These are phyloP conservation scores for Zoysia pacifica DNA, from an alignment of 176 grass and related monocot genomes.

Conservation along the genomic window DNA sequence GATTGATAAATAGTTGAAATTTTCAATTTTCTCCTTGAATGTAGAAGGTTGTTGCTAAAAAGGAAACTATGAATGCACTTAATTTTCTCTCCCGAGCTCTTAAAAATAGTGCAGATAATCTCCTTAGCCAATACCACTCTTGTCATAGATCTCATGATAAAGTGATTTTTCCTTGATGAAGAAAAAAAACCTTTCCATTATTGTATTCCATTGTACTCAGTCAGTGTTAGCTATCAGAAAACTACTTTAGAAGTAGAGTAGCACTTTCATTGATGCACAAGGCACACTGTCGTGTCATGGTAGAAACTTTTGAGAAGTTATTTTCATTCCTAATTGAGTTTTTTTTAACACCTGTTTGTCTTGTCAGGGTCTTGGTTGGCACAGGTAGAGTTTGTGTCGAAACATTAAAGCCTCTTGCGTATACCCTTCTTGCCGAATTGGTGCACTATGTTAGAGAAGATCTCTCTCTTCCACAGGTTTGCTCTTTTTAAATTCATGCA, in stretches of 20 bases:
- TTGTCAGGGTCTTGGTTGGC: constrained; percentile 88
- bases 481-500: constrained; percentile 18
- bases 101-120: neutral
- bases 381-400: constrained; percentile 94
- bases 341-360: constrained; percentile 42
- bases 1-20: neutral
- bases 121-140: neutral
- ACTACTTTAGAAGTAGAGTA: neutral
- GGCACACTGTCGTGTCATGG: neutral
- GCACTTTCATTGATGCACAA: neutral
- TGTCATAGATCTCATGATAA: neutral
- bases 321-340: constrained; percentile 12
- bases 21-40: neutral
- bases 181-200: neutral
- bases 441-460: constrained; percentile 98
- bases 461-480: constrained; percentile 66
- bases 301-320: neutral
- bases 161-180: constrained; percentile 1
- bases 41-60: neutral
- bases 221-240: constrained; percentile 1
- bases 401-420: constrained; percentile 90
- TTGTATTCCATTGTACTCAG: neutral
- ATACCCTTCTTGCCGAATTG: constrained; percentile 95
- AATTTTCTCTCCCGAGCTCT: neutral
- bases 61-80: neutral